Conservation (phyloP, 2,329 filamentous ascomycete genomes). For the Aulographum hederae region DNA sequence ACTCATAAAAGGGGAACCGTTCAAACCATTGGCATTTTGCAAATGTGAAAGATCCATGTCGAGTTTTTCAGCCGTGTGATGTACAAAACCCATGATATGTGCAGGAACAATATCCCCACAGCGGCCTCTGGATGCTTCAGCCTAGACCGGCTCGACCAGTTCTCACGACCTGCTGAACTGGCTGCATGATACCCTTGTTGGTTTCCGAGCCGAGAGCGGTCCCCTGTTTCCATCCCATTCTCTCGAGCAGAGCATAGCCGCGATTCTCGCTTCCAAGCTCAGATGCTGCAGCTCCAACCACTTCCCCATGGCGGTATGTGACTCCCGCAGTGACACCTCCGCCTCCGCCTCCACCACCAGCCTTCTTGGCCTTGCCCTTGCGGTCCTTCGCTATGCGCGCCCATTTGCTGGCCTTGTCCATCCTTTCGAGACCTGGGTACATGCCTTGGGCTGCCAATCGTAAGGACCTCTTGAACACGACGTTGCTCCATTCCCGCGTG, state of each 20-base stretch:
- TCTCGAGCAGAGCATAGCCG: constrained; percentile 76
- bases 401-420: neutral
- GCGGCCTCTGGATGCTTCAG: neutral
- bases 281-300: constrained; percentile 70
- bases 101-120: neutral
- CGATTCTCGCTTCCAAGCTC: constrained; percentile 71
- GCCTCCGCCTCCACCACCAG: constrained; percentile 20
- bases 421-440: neutral
- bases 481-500: constrained; percentile 43
- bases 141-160: constrained; percentile 70
- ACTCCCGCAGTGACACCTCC: constrained; percentile 23
- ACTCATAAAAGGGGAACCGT: no score
- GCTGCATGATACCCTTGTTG: constrained; percentile 77
- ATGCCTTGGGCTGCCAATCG: neutral
- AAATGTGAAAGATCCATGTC: no score
- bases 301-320: constrained; percentile 63
- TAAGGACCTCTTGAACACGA: constrained; percentile 20
- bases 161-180: constrained; percentile 76
- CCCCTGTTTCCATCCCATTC: constrained; percentile 90
- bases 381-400: constrained; percentile 4
- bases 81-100: no score
- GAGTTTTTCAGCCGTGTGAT: no score
- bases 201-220: constrained; percentile 65
- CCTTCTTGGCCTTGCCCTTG: constrained; percentile 8
- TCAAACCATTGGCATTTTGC: no score